Conservation (phyloP, 2,329 filamentous ascomycete species). For the Cercospora canescens region DNA sequence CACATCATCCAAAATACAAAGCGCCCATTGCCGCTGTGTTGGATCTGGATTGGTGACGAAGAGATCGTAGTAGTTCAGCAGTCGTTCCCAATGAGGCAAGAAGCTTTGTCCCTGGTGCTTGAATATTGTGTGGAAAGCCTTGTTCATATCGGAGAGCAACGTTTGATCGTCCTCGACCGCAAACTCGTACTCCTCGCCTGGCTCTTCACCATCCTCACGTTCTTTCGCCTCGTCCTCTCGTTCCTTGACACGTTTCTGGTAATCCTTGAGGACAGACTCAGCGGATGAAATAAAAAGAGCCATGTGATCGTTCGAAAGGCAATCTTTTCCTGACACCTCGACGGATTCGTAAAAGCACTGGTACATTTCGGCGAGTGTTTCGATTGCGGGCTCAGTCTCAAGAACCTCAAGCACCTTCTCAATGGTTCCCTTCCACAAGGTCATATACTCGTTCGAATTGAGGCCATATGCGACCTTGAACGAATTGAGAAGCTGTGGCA, state of each 20-base stretch:
- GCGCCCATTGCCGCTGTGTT: constrained; percentile 96
- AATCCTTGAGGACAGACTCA: constrained; percentile 84
- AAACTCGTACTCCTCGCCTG: constrained; percentile 80
- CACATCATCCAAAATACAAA: constrained; percentile 98
- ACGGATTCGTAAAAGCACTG: constrained; percentile 99
- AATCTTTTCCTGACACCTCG: constrained; percentile 86
- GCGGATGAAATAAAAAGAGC: constrained; percentile 82
- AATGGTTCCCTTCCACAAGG: constrained; percentile 81
- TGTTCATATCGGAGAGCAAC: constrained; percentile 98
- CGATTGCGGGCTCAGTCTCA: constrained; percentile 89
- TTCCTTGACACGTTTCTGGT: constrained; percentile 80
- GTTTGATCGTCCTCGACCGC: constrained; percentile 98
- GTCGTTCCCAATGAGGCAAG: constrained; percentile 81
- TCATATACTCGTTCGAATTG: constrained; percentile 74
- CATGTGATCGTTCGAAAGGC: constrained; percentile 78
- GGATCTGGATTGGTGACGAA: constrained; percentile 81
- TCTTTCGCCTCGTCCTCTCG: constrained; percentile 83
- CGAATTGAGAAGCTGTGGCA: constrained; percentile 88
- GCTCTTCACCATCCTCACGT: constrained; percentile 71
- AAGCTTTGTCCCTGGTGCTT: constrained; percentile 89
- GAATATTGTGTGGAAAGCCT: constrained; percentile 98
- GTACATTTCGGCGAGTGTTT: constrained; percentile 98
- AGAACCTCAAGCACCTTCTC: constrained; percentile 92
- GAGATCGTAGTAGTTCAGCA: constrained; percentile 80
- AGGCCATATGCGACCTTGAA: constrained; percentile 90